A percentile compares a stretch with the other conserved stretches of the same genome.
Evolutionary conservation across 106 monocot genomes (phyloP).

Genomic region (Dendrobium huoshanense): DNA sequence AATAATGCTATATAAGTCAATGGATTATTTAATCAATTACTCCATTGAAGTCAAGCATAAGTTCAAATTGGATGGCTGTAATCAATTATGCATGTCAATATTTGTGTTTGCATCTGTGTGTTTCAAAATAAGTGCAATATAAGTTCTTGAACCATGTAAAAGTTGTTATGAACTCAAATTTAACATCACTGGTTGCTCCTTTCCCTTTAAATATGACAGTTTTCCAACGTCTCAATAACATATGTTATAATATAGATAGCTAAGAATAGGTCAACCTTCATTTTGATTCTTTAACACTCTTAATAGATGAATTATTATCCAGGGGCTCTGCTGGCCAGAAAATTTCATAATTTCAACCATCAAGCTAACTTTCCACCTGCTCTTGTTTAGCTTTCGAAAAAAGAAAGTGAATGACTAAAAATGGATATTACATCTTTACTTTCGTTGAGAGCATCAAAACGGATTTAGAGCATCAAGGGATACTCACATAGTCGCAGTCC

Average conservation of each 20-base stretch:
- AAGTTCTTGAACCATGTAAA: background rate
- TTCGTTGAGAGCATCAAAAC: background rate
- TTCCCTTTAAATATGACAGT: background rate
- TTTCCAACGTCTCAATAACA: background rate
- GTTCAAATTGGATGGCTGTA: too few relatives aligned
- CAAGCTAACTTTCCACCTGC: background rate
- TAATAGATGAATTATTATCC: background rate
- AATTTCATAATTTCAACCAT: background rate
- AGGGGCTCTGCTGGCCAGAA: background rate
- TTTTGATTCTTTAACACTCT: background rate
- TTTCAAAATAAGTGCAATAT: background rate
- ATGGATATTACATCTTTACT: background rate
- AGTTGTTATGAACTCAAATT: background rate
- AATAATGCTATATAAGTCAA: too few relatives aligned
- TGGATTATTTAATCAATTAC: too few relatives aligned
- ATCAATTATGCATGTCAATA: too few relatives aligned
- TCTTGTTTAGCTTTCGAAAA: background rate
- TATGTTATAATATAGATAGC: background rate
- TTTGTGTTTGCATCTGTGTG: background rate
- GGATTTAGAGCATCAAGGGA: background rate
- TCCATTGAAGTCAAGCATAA: too few relatives aligned
- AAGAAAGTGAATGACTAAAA: background rate
- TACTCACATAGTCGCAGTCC: constrained; percentile 5
- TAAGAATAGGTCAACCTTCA: background rate
- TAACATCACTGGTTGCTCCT: background rate